A percentile compares a stretch with the other conserved stretches of the same genome.
These are phyloP conservation scores for Starmerella powellii DNA, from an alignment of 805 yeast species.

Conservation along the genomic window DNA sequence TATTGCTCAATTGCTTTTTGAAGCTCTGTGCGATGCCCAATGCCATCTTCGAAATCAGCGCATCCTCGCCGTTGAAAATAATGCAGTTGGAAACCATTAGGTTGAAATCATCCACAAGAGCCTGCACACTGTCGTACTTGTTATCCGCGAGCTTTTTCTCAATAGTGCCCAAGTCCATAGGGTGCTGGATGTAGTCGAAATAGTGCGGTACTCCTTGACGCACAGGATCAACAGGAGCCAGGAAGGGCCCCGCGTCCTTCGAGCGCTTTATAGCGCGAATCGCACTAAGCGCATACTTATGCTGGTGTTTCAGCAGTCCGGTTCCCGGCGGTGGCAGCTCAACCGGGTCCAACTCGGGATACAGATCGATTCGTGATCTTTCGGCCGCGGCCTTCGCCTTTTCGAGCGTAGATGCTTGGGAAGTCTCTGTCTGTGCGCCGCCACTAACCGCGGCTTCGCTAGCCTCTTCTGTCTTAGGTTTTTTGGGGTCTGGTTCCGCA, in stretches of 20 bases:
- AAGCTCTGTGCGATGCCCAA: constrained; percentile 80
- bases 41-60: constrained; percentile 85
- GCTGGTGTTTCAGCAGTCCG: constrained; percentile 50
- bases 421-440: too few species aligned
- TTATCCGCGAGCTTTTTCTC: constrained; percentile 62
- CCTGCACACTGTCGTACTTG: constrained; percentile 60
- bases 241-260: constrained; percentile 84
- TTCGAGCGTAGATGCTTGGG: constrained; percentile 21
- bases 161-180: constrained; percentile 89
- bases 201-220: constrained; percentile 85
- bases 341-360: constrained; percentile 23
- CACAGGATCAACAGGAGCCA: constrained; percentile 79
- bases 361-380: constrained; percentile 15
- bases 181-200: constrained; percentile 66
- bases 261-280: constrained; percentile 78
- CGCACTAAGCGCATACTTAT: constrained; percentile 62
- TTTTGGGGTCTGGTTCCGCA: not conserved
- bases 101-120: constrained; percentile 65
- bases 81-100: constrained; percentile 74
- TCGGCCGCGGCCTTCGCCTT: constrained; percentile 22
- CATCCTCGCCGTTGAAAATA: constrained; percentile 70
- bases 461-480: constrained; percentile 1
- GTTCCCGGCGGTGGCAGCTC: constrained; percentile 20
- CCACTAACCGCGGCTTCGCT: constrained; percentile 7
- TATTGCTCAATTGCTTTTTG: constrained; percentile 81